These are phyloP conservation scores for Lactarius tabidus DNA, from an alignment of 768 basidiomycete genomes.

Conservation along the genomic window DNA sequence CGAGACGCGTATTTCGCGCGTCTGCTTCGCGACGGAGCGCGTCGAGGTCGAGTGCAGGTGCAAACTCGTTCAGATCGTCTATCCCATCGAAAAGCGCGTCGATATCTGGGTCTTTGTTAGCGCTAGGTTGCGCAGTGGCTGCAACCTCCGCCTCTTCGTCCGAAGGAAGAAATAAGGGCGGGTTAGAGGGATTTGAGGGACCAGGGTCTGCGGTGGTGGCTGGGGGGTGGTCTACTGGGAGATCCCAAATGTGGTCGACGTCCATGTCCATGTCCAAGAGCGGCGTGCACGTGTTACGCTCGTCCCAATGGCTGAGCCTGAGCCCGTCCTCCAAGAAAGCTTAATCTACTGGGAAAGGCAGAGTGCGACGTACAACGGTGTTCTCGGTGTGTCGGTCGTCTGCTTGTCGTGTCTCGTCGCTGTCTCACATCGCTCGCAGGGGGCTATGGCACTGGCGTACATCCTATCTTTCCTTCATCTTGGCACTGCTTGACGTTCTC, in stretches of 20 bases:
- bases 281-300: slow-evolving; percentile 1
- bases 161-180: slow-evolving; percentile 50
- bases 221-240: slow-evolving; percentile 31
- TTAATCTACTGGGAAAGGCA: slow-evolving; percentile 84
- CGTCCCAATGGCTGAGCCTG: slow-evolving; percentile 37
- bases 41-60: slow-evolving; percentile 50
- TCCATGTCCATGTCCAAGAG: slow-evolving; percentile 28
- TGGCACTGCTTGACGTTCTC: slow-evolving; percentile 12
- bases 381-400: slow-evolving; percentile 54
- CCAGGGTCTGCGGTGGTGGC: slow-evolving; percentile 20
- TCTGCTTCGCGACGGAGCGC: slow-evolving; percentile 53
- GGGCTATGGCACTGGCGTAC: slow-evolving; percentile 53
- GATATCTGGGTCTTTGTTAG: slow-evolving; percentile 31
- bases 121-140: not conserved
- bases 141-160: slow-evolving; percentile 50
- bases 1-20: slow-evolving; percentile 39
- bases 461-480: slow-evolving; percentile 22
- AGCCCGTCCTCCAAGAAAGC: slow-evolving; percentile 70
- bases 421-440: slow-evolving; percentile 31
- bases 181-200: slow-evolving; percentile 30
- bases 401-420: not conserved
- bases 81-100: slow-evolving; percentile 45
- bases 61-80: slow-evolving; percentile 47
- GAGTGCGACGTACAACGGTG: slow-evolving; percentile 80
- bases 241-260: slow-evolving; percentile 58